phyloP scores from a whole-genome alignment of 2,329 filamentous ascomycete species.

The Aspergillus pseudoterreus region DNA sequence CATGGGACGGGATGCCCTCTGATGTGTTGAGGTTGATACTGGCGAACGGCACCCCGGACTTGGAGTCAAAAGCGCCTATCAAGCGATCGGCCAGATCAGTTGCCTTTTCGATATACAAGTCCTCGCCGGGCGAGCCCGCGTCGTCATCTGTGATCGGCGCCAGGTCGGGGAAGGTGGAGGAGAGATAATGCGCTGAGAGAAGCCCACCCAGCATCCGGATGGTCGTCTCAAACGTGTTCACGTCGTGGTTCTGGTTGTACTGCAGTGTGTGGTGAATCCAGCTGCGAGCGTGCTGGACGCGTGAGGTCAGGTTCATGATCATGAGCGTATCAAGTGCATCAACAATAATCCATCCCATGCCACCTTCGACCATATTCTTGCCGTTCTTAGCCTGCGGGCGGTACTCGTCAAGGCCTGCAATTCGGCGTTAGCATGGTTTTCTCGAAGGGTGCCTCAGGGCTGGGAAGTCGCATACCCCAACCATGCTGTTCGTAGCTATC shows the following conservation, averaged over 20 bases:
- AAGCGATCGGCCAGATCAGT: slow-evolving; percentile 87
- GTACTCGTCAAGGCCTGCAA: slow-evolving; percentile 64
- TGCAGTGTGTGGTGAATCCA: slow-evolving; percentile 80
- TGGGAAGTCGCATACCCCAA: slow-evolving; percentile 65
- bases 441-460: too few relatives aligned
- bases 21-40: slow-evolving; percentile 82
- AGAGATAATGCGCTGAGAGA: slow-evolving; percentile 91
- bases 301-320: slow-evolving; percentile 91
- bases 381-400: slow-evolving; percentile 77
- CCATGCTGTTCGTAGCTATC: slow-evolving; percentile 87
- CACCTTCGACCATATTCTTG: slow-evolving; percentile 78
- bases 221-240: slow-evolving; percentile 96
- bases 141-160: slow-evolving; percentile 71
- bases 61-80: slow-evolving; percentile 80
- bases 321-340: slow-evolving; percentile 96
- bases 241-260: slow-evolving; percentile 90
- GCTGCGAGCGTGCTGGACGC: slow-evolving; percentile 77
- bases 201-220: slow-evolving; percentile 96
- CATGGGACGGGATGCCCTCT: slow-evolving; percentile 74
- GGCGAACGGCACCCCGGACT: slow-evolving; percentile 81
- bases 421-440: slow-evolving; percentile 21
- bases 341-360: slow-evolving; percentile 96
- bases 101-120: slow-evolving; percentile 93
- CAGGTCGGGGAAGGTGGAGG: slow-evolving; percentile 73
- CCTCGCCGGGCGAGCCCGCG: slow-evolving; percentile 70